Base-by-base conservation (phyloP, 2,329 filamentous ascomycete genomes). In the Xylaria sp. region DNA sequence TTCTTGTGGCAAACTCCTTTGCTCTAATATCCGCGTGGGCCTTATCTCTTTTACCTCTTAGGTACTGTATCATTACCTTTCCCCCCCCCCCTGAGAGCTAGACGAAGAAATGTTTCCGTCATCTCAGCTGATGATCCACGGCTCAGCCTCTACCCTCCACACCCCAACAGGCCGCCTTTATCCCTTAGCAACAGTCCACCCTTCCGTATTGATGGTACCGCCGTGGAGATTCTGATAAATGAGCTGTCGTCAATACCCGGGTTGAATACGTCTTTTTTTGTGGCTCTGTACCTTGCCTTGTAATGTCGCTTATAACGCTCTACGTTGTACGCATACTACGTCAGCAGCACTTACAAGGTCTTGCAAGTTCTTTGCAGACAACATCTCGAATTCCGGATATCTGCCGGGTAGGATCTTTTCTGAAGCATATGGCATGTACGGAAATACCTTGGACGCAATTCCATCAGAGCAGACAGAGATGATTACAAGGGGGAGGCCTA, bases 41-140 rank as follows among this genome's bases (percentile, higher is more conserved):
- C 49, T 25, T 11, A 11, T 51, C 14, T 19, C 33, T 21, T 23
- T 15, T 7, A 23, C 7, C 15, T 12, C 21, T 23, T n/a, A n/a
- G n/a, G n/a, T n/a, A n/a, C n/a, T n/a, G n/a, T n/a, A n/a, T n/a
- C n/a, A 19, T 6, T 25, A 19, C 31, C 35, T 50, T 21, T 51
- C 38, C 46, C 25, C 56, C 25, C 56, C 46, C n/a, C 54, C 42
- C 25, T 28, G 15, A 46, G n/a, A 23, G 11, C 19, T 21, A 19
- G 7, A 21, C 17, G 17, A 21, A 40, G 7, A 19, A 38, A 21
- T 51, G n/a, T 49, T 37, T 60, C 50, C 60, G 55, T 67, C 67
- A 65, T 65, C 60, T 70, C 68, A 69, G 69, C 69, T 70, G 67
- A 69, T 59, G 61, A 63, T 54, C 53, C 63, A 61, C 66, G 66